Evolutionary conservation across 345 rosid genomes (phyloP).

Genomic region (Nasturtium officinale): DNA sequence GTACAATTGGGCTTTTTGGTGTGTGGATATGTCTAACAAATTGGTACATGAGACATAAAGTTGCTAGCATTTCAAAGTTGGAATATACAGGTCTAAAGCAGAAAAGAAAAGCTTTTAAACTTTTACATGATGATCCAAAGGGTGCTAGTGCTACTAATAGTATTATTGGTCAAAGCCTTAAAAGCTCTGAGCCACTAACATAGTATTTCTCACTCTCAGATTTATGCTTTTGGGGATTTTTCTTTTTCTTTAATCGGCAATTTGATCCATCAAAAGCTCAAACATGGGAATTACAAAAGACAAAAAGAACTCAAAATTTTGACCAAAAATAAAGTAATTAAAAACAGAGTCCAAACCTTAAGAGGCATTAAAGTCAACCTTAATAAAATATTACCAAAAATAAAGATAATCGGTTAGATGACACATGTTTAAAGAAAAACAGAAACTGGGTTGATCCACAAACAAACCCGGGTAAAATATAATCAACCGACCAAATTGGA

Average conservation of each 20-base stretch:
- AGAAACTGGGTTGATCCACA: neutral
- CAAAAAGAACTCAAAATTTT: too few species aligned
- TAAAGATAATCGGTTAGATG: too few species aligned
- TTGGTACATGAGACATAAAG: neutral
- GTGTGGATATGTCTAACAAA: neutral
- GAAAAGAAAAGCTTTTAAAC: neutral
- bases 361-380: too few species aligned
- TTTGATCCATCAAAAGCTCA: too few species aligned
- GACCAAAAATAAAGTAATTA: too few species aligned
- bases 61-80: neutral
- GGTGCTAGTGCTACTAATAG: neutral
- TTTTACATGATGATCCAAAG: neutral
- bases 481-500: neutral
- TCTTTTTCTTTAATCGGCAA: too few species aligned
- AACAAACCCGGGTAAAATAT: neutral
- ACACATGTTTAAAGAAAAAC: too few species aligned
- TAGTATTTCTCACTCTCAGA: neutral
- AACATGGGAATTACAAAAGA: too few species aligned
- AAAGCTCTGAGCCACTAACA: neutral
- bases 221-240: neutral
- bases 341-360: too few species aligned
- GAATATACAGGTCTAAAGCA: conserved; percentile 1
- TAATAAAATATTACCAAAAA: too few species aligned
- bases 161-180: neutral
- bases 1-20: neutral